Conservation (phyloP, 768 basidiomycete species). For the Gymnopilus junonius region DNA sequence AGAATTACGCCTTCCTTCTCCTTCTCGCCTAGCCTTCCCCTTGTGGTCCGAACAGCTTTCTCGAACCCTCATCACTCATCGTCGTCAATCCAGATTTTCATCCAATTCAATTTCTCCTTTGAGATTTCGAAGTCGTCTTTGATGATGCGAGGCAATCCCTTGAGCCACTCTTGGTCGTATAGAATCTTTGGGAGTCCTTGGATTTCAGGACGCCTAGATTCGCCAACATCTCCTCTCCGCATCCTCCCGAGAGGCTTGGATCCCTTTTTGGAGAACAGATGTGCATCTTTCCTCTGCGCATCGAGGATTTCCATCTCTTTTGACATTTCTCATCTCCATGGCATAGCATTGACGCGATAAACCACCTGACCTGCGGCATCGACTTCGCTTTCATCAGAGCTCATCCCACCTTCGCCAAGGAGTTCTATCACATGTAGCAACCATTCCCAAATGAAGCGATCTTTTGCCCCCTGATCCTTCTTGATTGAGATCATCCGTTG, state of each 20-base stretch:
- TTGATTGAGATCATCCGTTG: neutral
- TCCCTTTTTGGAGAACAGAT: constrained; percentile 11
- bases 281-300: constrained; percentile 1
- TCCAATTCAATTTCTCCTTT: neutral
- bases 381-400: constrained; percentile 17
- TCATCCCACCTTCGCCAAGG: constrained; percentile 18
- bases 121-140: neutral
- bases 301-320: constrained; percentile 14
- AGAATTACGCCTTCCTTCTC: too few relatives aligned
- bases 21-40: too few relatives aligned
- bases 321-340: constrained; percentile 11
- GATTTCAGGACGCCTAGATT: neutral
- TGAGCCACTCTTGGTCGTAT: neutral
- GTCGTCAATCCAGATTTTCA: neutral
- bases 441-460: constrained; percentile 10
- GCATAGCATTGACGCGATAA: constrained; percentile 8
- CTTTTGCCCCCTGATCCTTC: constrained; percentile 1
- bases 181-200: neutral
- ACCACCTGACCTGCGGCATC: neutral
- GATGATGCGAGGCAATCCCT: neutral
- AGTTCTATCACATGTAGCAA: constrained; percentile 1
- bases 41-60: too few relatives aligned
- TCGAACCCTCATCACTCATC: too few relatives aligned
- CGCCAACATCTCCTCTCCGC: neutral
- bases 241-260: neutral